phyloP scores from a whole-genome alignment of 371 early-diverging fungal genomes.

The Rhizopus sp. region DNA sequence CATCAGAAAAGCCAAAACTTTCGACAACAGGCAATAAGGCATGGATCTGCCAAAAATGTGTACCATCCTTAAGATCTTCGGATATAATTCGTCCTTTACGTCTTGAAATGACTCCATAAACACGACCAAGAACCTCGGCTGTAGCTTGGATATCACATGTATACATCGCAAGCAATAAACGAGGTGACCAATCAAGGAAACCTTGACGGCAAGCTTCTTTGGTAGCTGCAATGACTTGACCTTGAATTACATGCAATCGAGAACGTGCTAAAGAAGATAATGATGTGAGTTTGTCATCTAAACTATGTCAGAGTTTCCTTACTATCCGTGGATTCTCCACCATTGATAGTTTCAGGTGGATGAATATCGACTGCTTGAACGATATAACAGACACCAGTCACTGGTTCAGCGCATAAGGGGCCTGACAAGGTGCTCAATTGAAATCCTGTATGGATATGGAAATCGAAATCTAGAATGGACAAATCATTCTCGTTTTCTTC shows the following conservation, averaged over 20 bases:
- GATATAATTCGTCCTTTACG: slow-evolving; percentile 87
- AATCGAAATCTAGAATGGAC: slow-evolving; percentile 68
- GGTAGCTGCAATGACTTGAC: slow-evolving; percentile 88
- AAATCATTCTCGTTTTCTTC: slow-evolving; percentile 28
- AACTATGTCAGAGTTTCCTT: neutral
- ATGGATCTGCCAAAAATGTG: slow-evolving; percentile 91
- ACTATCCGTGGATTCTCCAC: slow-evolving; percentile 33
- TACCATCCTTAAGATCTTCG: slow-evolving; percentile 96
- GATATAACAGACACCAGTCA: slow-evolving; percentile 87
- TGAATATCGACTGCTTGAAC: slow-evolving; percentile 72
- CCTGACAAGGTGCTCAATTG: slow-evolving; percentile 90
- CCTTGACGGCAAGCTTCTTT: slow-evolving; percentile 83
- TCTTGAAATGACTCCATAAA: slow-evolving; percentile 89
- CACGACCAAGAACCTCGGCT: slow-evolving; percentile 93
- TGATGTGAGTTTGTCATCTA: neutral
- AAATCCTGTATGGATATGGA: slow-evolving; percentile 89
- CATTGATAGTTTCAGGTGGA: slow-evolving; percentile 21
- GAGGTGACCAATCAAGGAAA: slow-evolving; percentile 93
- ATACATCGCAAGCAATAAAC: slow-evolving; percentile 94
- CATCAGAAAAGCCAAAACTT: slow-evolving; percentile 98
- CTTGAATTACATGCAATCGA: slow-evolving; percentile 62
- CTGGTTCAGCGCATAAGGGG: slow-evolving; percentile 94
- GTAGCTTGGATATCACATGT: slow-evolving; percentile 94
- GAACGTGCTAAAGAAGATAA: slow-evolving; percentile 43
- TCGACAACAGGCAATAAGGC: slow-evolving; percentile 96